phyloP scores from a whole-genome alignment of 306 rosid genomes.

The Myrica gale region DNA sequence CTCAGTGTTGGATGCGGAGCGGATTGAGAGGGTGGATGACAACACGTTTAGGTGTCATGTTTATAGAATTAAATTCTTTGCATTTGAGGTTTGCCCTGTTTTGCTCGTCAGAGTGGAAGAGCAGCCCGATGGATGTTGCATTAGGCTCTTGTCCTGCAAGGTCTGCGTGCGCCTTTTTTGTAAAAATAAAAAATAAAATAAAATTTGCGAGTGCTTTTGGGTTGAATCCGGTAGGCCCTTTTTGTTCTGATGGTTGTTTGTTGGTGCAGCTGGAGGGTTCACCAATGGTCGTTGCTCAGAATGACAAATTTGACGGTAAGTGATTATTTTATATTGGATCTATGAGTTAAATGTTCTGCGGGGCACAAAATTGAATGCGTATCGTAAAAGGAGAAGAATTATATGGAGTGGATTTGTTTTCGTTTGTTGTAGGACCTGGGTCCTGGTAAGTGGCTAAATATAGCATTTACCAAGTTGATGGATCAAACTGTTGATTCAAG shows the following conservation, averaged over 20 bases:
- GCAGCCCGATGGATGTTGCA: slow-evolving; percentile 79
- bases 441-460: background rate
- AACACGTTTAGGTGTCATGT: slow-evolving; percentile 86
- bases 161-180: slow-evolving; percentile 34
- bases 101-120: slow-evolving; percentile 79
- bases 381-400: background rate
- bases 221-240: too few species aligned
- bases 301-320: slow-evolving; percentile 89
- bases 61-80: slow-evolving; percentile 66
- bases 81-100: slow-evolving; percentile 89
- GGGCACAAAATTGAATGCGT: background rate
- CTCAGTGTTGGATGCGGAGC: slow-evolving; percentile 94
- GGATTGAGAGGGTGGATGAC: slow-evolving; percentile 88
- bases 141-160: slow-evolving; percentile 94
- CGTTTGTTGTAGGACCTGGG: background rate
- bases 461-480: background rate
- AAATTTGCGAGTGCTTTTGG: background rate
- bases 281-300: slow-evolving; percentile 78
- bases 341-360: background rate
- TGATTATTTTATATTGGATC: background rate
- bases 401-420: background rate
- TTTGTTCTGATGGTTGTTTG: slow-evolving; percentile 25
- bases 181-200: too few species aligned
- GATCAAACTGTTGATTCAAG: background rate
- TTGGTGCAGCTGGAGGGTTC: slow-evolving; percentile 81